phyloP scores from a whole-genome alignment of 2,329 filamentous ascomycete genomes.

The Fusarium phyllophilum region DNA sequence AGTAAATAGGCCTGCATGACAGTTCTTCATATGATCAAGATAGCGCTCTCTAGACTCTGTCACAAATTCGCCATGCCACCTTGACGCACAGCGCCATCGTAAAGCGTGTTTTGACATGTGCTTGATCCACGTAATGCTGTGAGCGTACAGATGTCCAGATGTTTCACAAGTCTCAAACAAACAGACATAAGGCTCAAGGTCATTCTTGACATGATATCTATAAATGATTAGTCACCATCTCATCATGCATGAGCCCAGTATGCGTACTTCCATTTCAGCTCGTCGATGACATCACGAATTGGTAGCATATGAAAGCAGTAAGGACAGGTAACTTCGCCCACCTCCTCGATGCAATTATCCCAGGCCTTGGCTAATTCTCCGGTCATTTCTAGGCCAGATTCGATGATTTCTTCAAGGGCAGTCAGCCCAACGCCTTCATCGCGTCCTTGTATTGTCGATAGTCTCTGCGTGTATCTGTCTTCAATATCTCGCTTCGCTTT shows the following conservation, averaged over 20 bases:
- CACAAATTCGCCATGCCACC: not conserved
- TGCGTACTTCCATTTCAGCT: not conserved
- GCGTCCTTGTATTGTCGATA: not conserved
- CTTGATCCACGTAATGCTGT: rapidly evolving
- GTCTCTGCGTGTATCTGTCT: not conserved
- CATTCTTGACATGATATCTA: not conserved
- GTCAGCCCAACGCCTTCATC: not conserved
- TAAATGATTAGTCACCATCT: rapidly evolving
- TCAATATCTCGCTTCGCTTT: not conserved
- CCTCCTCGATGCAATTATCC: not conserved
- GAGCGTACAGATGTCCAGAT: rapidly evolving
- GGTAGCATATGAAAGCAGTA: not conserved
- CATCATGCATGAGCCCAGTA: rapidly evolving
- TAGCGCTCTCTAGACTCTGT: rapidly evolving
- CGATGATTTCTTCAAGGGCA: no score
- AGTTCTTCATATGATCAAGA: not conserved
- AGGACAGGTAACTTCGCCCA: not conserved
- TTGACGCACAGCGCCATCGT: not conserved
- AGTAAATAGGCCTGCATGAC: rapidly evolving
- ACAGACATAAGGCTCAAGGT: not conserved
- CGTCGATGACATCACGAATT: rapidly evolving
- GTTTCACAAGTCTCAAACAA: rapidly evolving
- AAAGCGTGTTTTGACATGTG: rapidly evolving
- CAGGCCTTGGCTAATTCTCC: not conserved
- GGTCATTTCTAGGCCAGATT: no score